Percentiles rank a stretch among this genome's conserved stretches.
Evolutionary conservation across 805 yeast species (phyloP).

Genomic region (Wickerhamiella azyma): DNA sequence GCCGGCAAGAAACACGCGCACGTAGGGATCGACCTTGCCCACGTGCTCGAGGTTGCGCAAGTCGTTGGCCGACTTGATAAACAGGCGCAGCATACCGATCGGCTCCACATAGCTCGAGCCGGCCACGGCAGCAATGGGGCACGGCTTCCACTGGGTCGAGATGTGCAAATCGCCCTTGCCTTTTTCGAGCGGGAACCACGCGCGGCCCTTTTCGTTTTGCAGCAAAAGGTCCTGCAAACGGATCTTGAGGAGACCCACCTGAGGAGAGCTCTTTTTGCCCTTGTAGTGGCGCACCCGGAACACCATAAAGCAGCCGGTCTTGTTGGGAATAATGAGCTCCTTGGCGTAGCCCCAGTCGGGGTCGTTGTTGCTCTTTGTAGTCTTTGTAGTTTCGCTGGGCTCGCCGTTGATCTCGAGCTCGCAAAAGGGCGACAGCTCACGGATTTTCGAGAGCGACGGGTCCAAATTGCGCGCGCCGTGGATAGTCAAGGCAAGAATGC

Average conservation of each 20-base stretch:
- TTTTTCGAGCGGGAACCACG: conserved; percentile 64
- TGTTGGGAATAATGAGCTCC: conserved; percentile 60
- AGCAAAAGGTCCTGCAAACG: conserved; percentile 50
- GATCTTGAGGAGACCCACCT: conserved; percentile 41
- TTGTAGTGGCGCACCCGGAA: conserved; percentile 52
- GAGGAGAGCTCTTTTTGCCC: conserved; percentile 39
- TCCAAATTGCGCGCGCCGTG: conserved; percentile 46
- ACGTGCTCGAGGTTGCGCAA: conserved; percentile 75
- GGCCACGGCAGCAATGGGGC: conserved; percentile 48
- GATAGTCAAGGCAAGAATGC: conserved; percentile 63
- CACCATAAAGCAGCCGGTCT: conserved; percentile 55
- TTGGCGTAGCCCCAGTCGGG: conserved; percentile 52
- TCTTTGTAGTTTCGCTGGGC: conserved; percentile 41
- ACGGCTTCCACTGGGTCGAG: conserved; percentile 75
- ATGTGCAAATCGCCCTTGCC: conserved; percentile 55
- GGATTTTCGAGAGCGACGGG: conserved; percentile 29
- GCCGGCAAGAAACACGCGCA: conserved; percentile 65
- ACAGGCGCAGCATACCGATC: conserved; percentile 74
- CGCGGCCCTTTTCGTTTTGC: conserved; percentile 60
- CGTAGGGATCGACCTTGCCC: conserved; percentile 89
- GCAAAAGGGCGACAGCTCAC: conserved; percentile 49
- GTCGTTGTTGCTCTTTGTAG: conserved; percentile 43
- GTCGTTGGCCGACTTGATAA: conserved; percentile 52
- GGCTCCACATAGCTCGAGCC: conserved; percentile 88
- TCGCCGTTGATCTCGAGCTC: conserved; percentile 59